Conservation (phyloP, 768 basidiomycete species). For the Lyophyllum decastes region DNA sequence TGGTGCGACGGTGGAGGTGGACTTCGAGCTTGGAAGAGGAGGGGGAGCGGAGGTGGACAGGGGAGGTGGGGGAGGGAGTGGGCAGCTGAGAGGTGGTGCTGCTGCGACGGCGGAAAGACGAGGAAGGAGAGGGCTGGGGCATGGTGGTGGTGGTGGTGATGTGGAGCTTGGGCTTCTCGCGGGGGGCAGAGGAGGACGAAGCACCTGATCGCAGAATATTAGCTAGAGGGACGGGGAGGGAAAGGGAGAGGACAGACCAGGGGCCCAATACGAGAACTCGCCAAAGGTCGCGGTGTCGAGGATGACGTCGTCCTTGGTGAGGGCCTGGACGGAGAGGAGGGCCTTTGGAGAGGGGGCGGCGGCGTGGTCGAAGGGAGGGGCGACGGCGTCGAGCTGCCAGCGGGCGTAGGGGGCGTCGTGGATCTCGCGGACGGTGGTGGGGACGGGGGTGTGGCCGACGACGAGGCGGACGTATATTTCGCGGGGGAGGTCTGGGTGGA, state of each 20-base stretch:
- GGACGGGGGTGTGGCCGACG: conserved; percentile 66
- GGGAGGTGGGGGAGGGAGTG: conserved; percentile 41
- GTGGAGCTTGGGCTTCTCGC: conserved; percentile 33
- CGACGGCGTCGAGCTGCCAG: conserved; percentile 68
- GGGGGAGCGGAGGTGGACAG: conserved; percentile 31
- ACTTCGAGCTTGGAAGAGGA: conserved; percentile 31
- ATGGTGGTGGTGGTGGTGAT: conserved; percentile 17
- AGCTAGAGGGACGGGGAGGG: conserved; percentile 7
- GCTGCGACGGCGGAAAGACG: conserved; percentile 39
- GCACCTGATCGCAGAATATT: conserved; percentile 8
- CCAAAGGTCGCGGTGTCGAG: conserved; percentile 73
- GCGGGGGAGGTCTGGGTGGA: conserved; percentile 50
- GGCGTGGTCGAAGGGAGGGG: conserved; percentile 53
- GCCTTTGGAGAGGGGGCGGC: conserved; percentile 43
- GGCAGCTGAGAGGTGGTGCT: conserved; percentile 27
- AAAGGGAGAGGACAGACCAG: conserved; percentile 32
- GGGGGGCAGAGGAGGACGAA: conserved; percentile 7
- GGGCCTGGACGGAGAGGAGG: conserved; percentile 61
- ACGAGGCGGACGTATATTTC: conserved; percentile 72
- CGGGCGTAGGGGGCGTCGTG: conserved; percentile 46
- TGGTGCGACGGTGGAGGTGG: conserved; percentile 44
- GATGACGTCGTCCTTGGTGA: conserved; percentile 53
- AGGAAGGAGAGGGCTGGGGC: conserved; percentile 7
- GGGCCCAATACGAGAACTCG: conserved; percentile 64
- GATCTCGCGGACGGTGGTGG: conserved; percentile 63